A percentile compares a stretch with the other conserved stretches of the same genome.
Evolutionary conservation across 352 stramenopile genomes (phyloP).

Genomic region (Phytophthora pinifolia): DNA sequence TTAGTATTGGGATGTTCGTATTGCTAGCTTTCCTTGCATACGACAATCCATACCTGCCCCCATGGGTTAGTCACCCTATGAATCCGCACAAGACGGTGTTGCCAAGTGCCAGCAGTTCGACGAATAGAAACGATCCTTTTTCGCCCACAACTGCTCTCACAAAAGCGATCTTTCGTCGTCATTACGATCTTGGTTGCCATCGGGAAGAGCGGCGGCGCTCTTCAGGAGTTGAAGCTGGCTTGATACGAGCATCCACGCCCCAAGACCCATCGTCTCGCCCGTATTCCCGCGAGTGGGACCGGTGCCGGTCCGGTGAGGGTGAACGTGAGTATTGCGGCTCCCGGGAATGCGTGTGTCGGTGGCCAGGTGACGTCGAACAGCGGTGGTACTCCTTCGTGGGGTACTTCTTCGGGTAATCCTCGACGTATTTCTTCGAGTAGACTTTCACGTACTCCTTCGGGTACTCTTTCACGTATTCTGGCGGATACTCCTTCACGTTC

Average conservation of each 20-base stretch:
- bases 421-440: conserved; percentile 4
- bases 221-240: conserved; percentile 14
- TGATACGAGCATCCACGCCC: conserved; percentile 17
- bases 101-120: too few relatives aligned
- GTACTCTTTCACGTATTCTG: conserved; percentile 17
- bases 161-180: neutral
- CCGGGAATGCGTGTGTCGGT: conserved; percentile 17
- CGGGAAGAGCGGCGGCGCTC: conserved; percentile 30
- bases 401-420: conserved; percentile 13
- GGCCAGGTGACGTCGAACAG: conserved; percentile 24
- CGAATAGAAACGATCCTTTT: too few relatives aligned
- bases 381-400: conserved; percentile 17
- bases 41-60: neutral
- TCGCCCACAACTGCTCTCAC: too few relatives aligned
- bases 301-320: conserved; percentile 22
- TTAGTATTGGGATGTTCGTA: neutral
- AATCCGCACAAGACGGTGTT: too few relatives aligned
- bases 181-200: conserved; percentile 36
- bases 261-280: conserved; percentile 17
- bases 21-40: neutral
- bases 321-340: conserved; percentile 24
- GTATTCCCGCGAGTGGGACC: conserved; percentile 26
- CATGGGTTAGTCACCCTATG: neutral
- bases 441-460: conserved; percentile 1
- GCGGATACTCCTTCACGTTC: conserved; percentile 15